Evolutionary conservation across 805 yeast species (phyloP).

Genomic region (Candida ascalaphidarum): DNA sequence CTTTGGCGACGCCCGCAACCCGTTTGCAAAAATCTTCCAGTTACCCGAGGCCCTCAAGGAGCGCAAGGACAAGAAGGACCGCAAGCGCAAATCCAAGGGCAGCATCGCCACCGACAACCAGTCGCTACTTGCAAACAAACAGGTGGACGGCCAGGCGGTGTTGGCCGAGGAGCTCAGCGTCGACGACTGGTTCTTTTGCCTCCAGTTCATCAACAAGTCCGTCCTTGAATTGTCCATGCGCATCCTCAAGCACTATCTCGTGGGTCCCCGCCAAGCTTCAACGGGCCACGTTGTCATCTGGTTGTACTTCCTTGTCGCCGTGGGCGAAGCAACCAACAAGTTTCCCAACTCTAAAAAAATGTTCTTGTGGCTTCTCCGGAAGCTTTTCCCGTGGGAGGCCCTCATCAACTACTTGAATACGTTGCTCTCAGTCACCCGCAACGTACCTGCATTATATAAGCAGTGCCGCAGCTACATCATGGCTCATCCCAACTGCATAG

Average conservation of each 20-base stretch:
- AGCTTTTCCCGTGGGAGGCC: conserved; percentile 62
- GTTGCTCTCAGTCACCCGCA: conserved; percentile 29
- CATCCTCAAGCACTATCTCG: conserved; percentile 55
- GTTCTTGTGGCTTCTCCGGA: conserved; percentile 43
- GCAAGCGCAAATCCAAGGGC: conserved; percentile 38
- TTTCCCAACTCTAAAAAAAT: conserved; percentile 39
- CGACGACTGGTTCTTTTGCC: conserved; percentile 49
- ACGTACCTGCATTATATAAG: conserved; percentile 14
- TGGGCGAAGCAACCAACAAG: conserved; percentile 45
- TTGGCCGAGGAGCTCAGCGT: conserved; percentile 25
- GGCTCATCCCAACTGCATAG: conserved; percentile 31
- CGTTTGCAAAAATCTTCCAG: conserved; percentile 67
- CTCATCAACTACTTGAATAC: conserved; percentile 57
- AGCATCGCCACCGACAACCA: conserved; percentile 5
- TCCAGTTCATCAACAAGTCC: conserved; percentile 51
- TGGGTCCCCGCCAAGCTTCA: conserved; percentile 64
- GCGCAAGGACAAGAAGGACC: conserved; percentile 63
- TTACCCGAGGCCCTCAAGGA: conserved; percentile 66
- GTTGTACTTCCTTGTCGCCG: conserved; percentile 62
- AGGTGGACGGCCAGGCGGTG: conserved; percentile 18
- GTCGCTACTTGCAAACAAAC: no score
- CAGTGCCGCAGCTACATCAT: conserved; percentile 10
- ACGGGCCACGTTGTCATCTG: conserved; percentile 71
- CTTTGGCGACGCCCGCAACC: conserved; percentile 67
- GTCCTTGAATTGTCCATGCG: conserved; percentile 62